These are phyloP conservation scores for Lagerstroemia speciosa DNA, from an alignment of 345 rosid genomes.

Conservation along the genomic window DNA sequence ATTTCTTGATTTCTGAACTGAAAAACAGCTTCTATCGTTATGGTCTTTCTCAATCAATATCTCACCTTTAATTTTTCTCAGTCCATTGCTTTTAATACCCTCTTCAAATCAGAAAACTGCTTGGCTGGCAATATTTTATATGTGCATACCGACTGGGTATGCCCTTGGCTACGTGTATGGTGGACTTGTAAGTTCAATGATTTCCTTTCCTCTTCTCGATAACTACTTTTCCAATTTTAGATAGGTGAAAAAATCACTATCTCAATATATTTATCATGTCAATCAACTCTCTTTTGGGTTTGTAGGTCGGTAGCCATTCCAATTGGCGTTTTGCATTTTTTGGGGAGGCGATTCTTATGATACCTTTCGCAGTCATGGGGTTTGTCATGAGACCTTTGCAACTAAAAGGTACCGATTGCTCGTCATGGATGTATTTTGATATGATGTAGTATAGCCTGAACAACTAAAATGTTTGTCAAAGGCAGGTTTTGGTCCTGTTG, in stretches of 20 bases:
- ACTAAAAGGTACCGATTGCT: conserved; percentile 54
- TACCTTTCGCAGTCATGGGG: conserved; percentile 75
- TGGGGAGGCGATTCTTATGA: conserved; percentile 88
- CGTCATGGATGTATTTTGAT: background rate
- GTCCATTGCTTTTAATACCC: background rate
- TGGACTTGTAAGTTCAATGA: conserved; percentile 54
- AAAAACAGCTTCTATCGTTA: background rate
- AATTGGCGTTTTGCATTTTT: conserved; percentile 87
- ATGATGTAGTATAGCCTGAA: background rate
- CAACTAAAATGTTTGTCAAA: conserved; percentile 18
- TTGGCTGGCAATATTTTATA: conserved; percentile 89
- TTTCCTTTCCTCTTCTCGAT: background rate
- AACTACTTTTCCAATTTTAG: background rate
- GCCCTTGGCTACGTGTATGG: conserved; percentile 91
- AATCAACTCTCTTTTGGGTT: conserved; percentile 11
- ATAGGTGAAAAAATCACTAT: background rate
- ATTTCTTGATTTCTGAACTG: background rate
- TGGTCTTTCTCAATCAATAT: background rate
- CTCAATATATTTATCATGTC: background rate
- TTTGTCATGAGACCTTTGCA: conserved; percentile 79
- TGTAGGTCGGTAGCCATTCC: conserved; percentile 57
- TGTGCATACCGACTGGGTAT: conserved; percentile 92
- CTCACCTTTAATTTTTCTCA: background rate
- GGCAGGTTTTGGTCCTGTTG: conserved; percentile 66
- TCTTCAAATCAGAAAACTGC: conserved; percentile 54